Percentiles rank a stretch among this genome's conserved stretches.
Evolutionary conservation across 2,329 filamentous ascomycete genomes (phyloP).

Genomic region (Colletotrichum ledebouriae): DNA sequence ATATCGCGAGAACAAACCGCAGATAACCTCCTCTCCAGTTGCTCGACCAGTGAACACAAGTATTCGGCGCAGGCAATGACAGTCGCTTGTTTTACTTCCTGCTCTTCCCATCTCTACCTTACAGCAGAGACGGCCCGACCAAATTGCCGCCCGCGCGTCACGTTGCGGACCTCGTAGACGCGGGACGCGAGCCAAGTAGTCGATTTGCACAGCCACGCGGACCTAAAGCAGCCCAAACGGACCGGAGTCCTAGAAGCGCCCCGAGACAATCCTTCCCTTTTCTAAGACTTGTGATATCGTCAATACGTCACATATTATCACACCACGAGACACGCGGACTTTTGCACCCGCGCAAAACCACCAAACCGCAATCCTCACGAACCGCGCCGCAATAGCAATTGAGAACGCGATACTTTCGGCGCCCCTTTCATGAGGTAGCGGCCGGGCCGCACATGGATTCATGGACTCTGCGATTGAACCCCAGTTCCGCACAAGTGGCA

Average conservation of each 20-base stretch:
- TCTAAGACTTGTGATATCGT: conserved; percentile 24
- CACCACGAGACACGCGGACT: conserved; percentile 15
- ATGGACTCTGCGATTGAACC: conserved; percentile 43
- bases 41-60: background rate
- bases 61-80: background rate
- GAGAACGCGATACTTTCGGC: background rate
- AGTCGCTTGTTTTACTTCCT: background rate
- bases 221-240: conserved; percentile 18
- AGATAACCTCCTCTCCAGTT: background rate
- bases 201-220: conserved; percentile 37
- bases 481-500: conserved; percentile 39
- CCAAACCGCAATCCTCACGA: conserved; percentile 10
- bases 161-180: background rate
- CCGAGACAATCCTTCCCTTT: conserved; percentile 33
- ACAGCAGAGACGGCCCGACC: conserved; percentile 30
- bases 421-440: conserved; percentile 39
- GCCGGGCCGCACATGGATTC: conserved; percentile 39
- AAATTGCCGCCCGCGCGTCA: conserved; percentile 29
- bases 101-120: background rate
- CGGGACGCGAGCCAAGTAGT: conserved; percentile 26
- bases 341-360: conserved; percentile 7
- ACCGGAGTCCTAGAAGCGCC: conserved; percentile 30
- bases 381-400: conserved; percentile 7
- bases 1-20: conserved; percentile 3
- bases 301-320: conserved; percentile 35